Evolutionary conservation across 164 flowering plant genomes (phyloP).

Genomic region (Dillenia suffruticosa): DNA sequence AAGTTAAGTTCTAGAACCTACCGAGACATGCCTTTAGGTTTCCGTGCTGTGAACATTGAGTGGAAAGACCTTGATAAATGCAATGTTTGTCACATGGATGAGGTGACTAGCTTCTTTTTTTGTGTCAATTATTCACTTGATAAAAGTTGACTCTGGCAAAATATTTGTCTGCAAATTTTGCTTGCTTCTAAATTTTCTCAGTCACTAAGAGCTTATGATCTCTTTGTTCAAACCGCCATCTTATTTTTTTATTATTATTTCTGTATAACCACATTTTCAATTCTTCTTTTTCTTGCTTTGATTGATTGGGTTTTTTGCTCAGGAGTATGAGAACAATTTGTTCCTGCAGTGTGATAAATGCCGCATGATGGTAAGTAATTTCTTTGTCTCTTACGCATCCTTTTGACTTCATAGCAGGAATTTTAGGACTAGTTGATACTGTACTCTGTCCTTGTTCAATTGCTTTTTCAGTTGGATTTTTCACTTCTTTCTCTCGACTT

Average conservation of each 20-base stretch:
- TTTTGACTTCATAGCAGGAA: not conserved
- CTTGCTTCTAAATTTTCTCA: not conserved
- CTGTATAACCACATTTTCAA: not conserved
- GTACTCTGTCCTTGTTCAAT: not conserved
- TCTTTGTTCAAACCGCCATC: not conserved
- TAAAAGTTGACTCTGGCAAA: not conserved
- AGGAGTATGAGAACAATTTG: slow-evolving; percentile 92
- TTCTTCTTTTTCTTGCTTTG: not conserved
- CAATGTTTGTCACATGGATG: slow-evolving; percentile 99
- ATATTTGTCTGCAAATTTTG: not conserved
- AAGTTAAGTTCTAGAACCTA: slow-evolving; percentile 36
- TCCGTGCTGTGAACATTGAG: slow-evolving; percentile 74
- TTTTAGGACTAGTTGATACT: not conserved
- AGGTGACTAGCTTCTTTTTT: slow-evolving; percentile 39
- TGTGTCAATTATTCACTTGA: not conserved
- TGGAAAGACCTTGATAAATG: slow-evolving; percentile 98
- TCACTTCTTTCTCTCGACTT: not conserved
- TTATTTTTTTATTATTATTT: not conserved
- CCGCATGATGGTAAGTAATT: slow-evolving; percentile 81
- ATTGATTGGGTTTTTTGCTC: slow-evolving; percentile 2
- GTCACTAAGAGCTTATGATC: no score
- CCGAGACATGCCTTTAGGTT: slow-evolving; percentile 51
- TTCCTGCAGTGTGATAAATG: slow-evolving; percentile 98
- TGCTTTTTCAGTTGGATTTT: not conserved
- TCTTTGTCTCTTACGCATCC: not conserved